Evolutionary conservation across 805 yeast species (phyloP), one percentile per base, ranked within the genome.

Genomic region (Cyberlindnera xylosilytica): DNA sequence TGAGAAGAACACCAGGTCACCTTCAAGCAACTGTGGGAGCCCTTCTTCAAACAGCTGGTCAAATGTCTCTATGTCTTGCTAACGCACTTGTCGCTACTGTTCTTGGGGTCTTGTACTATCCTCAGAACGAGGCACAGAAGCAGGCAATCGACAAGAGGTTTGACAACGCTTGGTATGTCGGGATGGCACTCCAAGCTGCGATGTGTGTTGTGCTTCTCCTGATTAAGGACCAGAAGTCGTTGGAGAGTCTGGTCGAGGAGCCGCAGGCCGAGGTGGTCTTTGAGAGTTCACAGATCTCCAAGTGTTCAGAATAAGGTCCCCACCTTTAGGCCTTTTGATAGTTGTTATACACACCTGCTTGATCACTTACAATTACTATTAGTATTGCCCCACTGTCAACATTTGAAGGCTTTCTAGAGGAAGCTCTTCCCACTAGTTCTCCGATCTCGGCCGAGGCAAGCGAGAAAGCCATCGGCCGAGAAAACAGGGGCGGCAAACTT

Each of bases 11-110:
- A 7, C 74, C 76, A 0, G 37, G 52, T 6, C 63, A 65, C 38
- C 45, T 65, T 13, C 73, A 69, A 40, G 74, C 71, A n/a, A 61
- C 64, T 20, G 67, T 69, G 3, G 44, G 64, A 4, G 74, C 70
- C 1, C 46, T 68, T 6, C 54, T 60, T 26, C 64, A 59, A 42
- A 65, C 73, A 1, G 43, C 13, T 22, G 28, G 28, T 4, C 36
- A 34, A 16, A 20, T 34, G 9, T 15, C 17, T 16, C 22, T 34
- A 13, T 34, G 36, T 17, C 16, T 34, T 12, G 36, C 29, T 9
- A 34, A 34, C 16, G 36, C 36, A 11, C 8, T 34, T 10, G 18
- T 23, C 20, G 26, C 36, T 16, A 20, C 36, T 6, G 11, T 34
- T 6, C 20, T 34, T 16, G 36, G 36, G 8, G 18, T 8, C 11